These are phyloP conservation scores for Ilex asprella DNA, from an alignment of 257 asterid species.

Conservation along the genomic window DNA sequence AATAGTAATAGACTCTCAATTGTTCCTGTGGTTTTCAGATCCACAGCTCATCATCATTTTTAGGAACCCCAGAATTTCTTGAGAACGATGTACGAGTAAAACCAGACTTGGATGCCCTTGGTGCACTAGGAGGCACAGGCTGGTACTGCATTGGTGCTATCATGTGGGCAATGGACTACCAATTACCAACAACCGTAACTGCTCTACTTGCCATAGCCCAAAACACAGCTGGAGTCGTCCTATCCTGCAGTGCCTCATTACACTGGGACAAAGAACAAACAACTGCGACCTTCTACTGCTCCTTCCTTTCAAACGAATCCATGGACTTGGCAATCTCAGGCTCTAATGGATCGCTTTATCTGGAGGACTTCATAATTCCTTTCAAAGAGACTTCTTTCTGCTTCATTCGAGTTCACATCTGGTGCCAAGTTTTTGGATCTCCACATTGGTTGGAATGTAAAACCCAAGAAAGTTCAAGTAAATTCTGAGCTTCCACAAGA, in stretches of 20 bases:
- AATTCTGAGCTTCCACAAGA: constrained; percentile 53
- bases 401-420: constrained; percentile 39
- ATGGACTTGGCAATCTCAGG: constrained; percentile 52
- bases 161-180: constrained; percentile 64
- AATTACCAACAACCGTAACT: constrained; percentile 53
- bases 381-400: constrained; percentile 40
- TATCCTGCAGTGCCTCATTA: constrained; percentile 55
- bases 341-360: constrained; percentile 43
- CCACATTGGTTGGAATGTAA: constrained; percentile 68
- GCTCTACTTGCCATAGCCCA: constrained; percentile 40
- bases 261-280: constrained; percentile 54
- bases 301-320: constrained; percentile 52
- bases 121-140: constrained; percentile 74
- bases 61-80: constrained; percentile 35
- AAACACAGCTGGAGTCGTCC: constrained; percentile 59
- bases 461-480: constrained; percentile 43
- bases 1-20: too few relatives aligned
- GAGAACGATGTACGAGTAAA: constrained; percentile 56
- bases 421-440: constrained; percentile 57
- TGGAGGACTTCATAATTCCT: constrained; percentile 51
- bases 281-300: constrained; percentile 53
- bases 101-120: constrained; percentile 63
- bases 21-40: constrained; percentile 28
- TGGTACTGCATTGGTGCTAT: constrained; percentile 83
- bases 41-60: constrained; percentile 55